phyloP scores from a whole-genome alignment of 2,329 filamentous ascomycete species.

The Aspergillus fructus region DNA sequence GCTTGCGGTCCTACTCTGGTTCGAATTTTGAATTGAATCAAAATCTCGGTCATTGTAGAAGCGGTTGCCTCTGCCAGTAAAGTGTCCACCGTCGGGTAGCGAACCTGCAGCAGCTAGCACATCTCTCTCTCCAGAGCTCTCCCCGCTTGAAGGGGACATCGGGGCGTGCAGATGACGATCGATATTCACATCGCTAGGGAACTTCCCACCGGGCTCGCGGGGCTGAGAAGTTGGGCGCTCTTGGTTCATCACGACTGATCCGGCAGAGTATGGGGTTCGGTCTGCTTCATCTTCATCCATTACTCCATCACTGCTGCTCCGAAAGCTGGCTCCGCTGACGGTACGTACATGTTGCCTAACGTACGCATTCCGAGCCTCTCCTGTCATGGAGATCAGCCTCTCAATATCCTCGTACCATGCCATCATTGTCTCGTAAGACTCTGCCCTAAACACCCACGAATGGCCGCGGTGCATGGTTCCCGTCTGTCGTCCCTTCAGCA shows the following conservation, averaged over 20 bases:
- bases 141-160: constrained; percentile 76
- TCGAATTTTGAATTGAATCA: constrained; percentile 12
- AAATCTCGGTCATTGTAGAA: constrained; percentile 25
- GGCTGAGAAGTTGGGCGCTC: constrained; percentile 40
- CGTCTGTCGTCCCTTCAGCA: constrained; percentile 93
- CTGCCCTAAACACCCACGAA: constrained; percentile 67
- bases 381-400: constrained; percentile 79
- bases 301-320: constrained; percentile 71
- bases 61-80: constrained; percentile 22
- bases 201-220: constrained; percentile 89
- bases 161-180: constrained; percentile 80
- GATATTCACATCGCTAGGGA: constrained; percentile 90
- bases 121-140: constrained; percentile 69
- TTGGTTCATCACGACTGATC: constrained; percentile 42
- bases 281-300: constrained; percentile 74
- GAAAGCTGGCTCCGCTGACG: constrained; percentile 62
- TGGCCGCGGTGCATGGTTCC: constrained; percentile 83
- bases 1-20: constrained; percentile 14
- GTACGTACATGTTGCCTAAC: constrained; percentile 79
- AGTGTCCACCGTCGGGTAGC: constrained; percentile 49
- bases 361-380: constrained; percentile 84
- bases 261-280: constrained; percentile 63
- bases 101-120: constrained; percentile 59
- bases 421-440: constrained; percentile 88
- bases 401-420: constrained; percentile 96